Percentiles rank a stretch among this genome's conserved stretches.
phyloP scores from a whole-genome alignment of 345 rosid genomes.

The Euclidium syriacum region DNA sequence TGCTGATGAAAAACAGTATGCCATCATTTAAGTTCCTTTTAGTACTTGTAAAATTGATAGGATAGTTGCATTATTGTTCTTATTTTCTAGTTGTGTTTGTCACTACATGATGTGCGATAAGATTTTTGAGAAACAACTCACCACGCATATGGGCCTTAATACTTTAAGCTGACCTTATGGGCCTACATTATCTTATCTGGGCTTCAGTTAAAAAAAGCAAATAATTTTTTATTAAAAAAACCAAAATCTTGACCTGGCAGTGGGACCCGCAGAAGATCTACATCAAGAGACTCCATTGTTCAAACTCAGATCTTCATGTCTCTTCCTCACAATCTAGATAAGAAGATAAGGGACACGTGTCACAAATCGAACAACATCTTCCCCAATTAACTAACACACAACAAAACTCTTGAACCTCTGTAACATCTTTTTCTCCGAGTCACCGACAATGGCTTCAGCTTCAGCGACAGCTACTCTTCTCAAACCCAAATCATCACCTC shows the following conservation, averaged over 20 bases:
- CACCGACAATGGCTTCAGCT: conserved; percentile 59
- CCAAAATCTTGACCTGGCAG: background rate
- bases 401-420: conserved; percentile 3
- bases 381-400: conserved; percentile 1
- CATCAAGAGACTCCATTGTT: conserved; percentile 8
- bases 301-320: conserved; percentile 3
- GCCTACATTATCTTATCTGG: background rate
- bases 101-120: too few relatives aligned
- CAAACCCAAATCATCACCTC: conserved; percentile 38
- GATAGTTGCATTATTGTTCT: too few relatives aligned
- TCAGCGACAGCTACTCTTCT: conserved; percentile 68
- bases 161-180: background rate
- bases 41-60: too few relatives aligned
- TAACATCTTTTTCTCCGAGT: background rate
- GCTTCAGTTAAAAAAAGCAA: background rate
- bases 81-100: too few relatives aligned
- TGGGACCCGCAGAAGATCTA: conserved; percentile 15
- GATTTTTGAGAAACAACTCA: too few relatives aligned
- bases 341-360: conserved; percentile 92
- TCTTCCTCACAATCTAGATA: conserved; percentile 39
- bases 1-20: too few relatives aligned
- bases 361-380: conserved; percentile 30
- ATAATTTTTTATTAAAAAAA: too few relatives aligned
- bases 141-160: too few relatives aligned
- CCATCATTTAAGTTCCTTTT: too few relatives aligned